A percentile compares a stretch with the other conserved stretches of the same genome.
Conservation (phyloP, 108 stramenopile species). For the Discostella pseudostelligera region DNA sequence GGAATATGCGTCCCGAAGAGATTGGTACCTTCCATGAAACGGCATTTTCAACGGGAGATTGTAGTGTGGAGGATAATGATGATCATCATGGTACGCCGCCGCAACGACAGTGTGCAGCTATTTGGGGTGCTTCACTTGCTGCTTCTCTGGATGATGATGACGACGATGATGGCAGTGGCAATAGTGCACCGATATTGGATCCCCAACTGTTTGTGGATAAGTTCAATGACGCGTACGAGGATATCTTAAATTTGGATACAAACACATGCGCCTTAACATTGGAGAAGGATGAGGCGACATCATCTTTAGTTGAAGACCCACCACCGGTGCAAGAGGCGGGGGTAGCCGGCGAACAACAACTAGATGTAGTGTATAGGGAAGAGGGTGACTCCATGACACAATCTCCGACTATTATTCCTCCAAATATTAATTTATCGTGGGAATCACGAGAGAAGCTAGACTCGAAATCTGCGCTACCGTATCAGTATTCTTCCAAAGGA, state of each 20-base stretch:
- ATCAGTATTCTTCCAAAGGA: background rate
- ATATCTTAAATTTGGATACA: slow-evolving; percentile 13
- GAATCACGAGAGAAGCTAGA: background rate
- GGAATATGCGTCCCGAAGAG: slow-evolving; percentile 17
- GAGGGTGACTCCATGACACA: background rate
- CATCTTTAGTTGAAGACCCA: background rate
- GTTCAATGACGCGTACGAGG: slow-evolving; percentile 13
- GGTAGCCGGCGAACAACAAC: background rate
- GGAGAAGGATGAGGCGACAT: slow-evolving; percentile 5
- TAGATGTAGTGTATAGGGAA: background rate
- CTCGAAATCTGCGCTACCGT: background rate
- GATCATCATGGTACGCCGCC: slow-evolving; percentile 37
- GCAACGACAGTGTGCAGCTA: slow-evolving; percentile 29
- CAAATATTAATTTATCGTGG: background rate
- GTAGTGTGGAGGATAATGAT: slow-evolving; percentile 15
- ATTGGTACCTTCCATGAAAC: slow-evolving; percentile 14
- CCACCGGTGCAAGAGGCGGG: background rate
- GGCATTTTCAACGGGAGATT: slow-evolving; percentile 39
- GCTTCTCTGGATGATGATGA: background rate
- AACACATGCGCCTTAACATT: slow-evolving; percentile 4
- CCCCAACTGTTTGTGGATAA: slow-evolving; percentile 14
- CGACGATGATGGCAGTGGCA: background rate
- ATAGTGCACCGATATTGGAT: slow-evolving; percentile 10
- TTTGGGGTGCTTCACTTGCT: slow-evolving; percentile 28
- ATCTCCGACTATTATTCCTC: background rate